A percentile compares a stretch with the other conserved stretches of the same genome.
These are phyloP conservation scores for Phoma sp. DNA, from an alignment of 2,329 filamentous ascomycete species.

Conservation along the genomic window DNA sequence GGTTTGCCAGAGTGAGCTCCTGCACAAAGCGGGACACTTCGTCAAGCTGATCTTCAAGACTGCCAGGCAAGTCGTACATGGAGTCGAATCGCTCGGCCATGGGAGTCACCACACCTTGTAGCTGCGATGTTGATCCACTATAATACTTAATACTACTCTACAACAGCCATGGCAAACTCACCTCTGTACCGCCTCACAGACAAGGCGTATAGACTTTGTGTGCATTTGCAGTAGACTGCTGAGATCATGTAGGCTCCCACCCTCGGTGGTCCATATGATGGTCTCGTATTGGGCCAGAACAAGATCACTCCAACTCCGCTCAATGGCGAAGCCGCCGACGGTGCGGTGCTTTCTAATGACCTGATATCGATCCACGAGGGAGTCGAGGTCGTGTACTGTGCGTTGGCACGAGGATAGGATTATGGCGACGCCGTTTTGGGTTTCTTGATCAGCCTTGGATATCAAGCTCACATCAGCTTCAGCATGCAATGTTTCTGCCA, in stretches of 20 bases:
- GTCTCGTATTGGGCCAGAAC: conserved; percentile 53
- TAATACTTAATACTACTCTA: too few species aligned
- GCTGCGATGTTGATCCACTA: conserved; percentile 46
- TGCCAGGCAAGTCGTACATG: conserved; percentile 33
- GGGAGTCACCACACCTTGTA: conserved; percentile 40
- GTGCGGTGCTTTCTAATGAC: conserved; percentile 53
- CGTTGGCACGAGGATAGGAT: conserved; percentile 51
- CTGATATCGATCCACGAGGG: conserved; percentile 55
- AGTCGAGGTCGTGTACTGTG: conserved; percentile 54
- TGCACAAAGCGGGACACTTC: conserved; percentile 41
- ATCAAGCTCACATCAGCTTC: conserved; percentile 43
- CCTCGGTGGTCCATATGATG: conserved; percentile 57
- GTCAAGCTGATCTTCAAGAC: conserved; percentile 37
- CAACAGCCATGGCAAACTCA: neutral
- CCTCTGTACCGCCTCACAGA: conserved; percentile 54
- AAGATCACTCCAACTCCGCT: conserved; percentile 54
- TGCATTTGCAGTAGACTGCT: conserved; percentile 54
- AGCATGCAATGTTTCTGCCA: conserved; percentile 55
- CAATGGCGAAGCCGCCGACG: conserved; percentile 50
- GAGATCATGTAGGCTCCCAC: conserved; percentile 51
- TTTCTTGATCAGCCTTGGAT: conserved; percentile 43
- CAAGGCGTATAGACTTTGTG: conserved; percentile 49
- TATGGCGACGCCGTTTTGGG: conserved; percentile 47
- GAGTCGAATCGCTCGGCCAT: conserved; percentile 45
- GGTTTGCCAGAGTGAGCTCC: conserved; percentile 31